Conservation (phyloP, 805 yeast species). For the Barnettozyma siamensis region DNA sequence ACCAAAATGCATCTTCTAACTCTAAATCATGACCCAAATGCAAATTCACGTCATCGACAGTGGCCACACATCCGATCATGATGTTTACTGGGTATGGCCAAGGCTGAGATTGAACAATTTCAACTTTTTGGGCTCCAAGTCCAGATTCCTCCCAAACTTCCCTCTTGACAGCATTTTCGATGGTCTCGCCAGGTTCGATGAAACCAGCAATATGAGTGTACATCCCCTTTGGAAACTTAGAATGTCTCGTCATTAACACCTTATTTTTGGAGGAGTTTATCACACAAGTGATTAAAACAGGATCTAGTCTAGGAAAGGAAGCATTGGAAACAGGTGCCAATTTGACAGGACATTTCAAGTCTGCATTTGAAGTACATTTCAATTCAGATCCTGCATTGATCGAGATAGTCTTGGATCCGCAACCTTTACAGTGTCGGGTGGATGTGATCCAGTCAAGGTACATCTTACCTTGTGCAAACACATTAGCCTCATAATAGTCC, state of each 20-base stretch:
- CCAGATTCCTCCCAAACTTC: constrained; percentile 97
- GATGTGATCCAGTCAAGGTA: constrained; percentile 79
- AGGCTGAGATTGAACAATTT: constrained; percentile 75
- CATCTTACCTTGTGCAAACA: constrained; percentile 78
- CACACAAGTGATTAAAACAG: constrained; percentile 78
- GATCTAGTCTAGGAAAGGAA: constrained; percentile 92
- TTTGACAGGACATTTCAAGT: constrained; percentile 20
- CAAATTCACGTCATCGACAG: constrained; percentile 56
- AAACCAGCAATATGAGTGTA: constrained; percentile 92
- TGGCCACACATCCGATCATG: constrained; percentile 88
- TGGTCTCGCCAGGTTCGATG: constrained; percentile 91
- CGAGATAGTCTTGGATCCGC: constrained; percentile 62
- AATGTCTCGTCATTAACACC: constrained; percentile 63
- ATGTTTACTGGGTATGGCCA: constrained; percentile 97
- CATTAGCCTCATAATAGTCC: constrained; percentile 45
- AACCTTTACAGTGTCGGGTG: constrained; percentile 77
- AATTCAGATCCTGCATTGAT: constrained; percentile 65
- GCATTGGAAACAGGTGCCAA: constrained; percentile 56
- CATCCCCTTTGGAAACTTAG: constrained; percentile 47
- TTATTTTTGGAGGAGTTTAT: constrained; percentile 54
- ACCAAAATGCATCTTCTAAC: constrained; percentile 81
- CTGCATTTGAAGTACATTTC: constrained; percentile 33
- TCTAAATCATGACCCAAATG: constrained; percentile 77
- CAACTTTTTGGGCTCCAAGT: constrained; percentile 47
- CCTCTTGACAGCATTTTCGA: constrained; percentile 80